These are phyloP conservation scores for Phoma sp. DNA, from an alignment of 2,329 filamentous ascomycete species.

Conservation along the genomic window DNA sequence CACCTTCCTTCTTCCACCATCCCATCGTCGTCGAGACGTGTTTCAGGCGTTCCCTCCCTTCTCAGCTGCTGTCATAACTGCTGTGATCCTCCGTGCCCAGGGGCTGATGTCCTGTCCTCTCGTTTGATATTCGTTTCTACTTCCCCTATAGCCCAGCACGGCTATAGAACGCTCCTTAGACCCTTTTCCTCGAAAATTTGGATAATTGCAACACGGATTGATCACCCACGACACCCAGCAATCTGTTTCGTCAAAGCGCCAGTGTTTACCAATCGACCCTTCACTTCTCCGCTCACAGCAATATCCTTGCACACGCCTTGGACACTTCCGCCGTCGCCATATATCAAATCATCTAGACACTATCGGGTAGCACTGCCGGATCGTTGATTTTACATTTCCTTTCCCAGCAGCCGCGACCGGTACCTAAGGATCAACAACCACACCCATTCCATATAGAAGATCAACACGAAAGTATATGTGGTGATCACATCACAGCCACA, in stretches of 20 bases:
- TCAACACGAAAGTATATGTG: constrained; percentile 19
- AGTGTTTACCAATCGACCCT: constrained; percentile 5
- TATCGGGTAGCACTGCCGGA: not conserved
- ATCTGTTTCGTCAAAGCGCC: constrained; percentile 15
- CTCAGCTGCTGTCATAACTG: constrained; percentile 33
- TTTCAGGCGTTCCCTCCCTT: constrained; percentile 40
- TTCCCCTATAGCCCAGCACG: constrained; percentile 28
- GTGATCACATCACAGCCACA: constrained; percentile 17
- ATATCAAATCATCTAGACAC: constrained; percentile 3
- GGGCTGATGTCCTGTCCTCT: constrained; percentile 43
- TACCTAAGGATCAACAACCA: not conserved
- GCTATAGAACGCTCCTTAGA: constrained; percentile 39
- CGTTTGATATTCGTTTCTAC: constrained; percentile 44
- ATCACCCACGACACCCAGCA: constrained; percentile 19
- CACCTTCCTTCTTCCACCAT: constrained; percentile 32
- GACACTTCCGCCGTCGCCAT: constrained; percentile 2
- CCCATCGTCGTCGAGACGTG: constrained; percentile 34
- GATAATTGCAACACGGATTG: constrained; percentile 20
- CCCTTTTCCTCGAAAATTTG: constrained; percentile 7
- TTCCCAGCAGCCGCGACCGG: not conserved
- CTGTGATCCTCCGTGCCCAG: constrained; percentile 26
- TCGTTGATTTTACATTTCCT: not conserved
- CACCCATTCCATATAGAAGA: not conserved
- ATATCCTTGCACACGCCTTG: constrained; percentile 6
- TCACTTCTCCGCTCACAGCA: constrained; percentile 5